Base-by-base conservation (phyloP, 1,284 basidiomycete species). In the Ganoderma leucocontextum region DNA sequence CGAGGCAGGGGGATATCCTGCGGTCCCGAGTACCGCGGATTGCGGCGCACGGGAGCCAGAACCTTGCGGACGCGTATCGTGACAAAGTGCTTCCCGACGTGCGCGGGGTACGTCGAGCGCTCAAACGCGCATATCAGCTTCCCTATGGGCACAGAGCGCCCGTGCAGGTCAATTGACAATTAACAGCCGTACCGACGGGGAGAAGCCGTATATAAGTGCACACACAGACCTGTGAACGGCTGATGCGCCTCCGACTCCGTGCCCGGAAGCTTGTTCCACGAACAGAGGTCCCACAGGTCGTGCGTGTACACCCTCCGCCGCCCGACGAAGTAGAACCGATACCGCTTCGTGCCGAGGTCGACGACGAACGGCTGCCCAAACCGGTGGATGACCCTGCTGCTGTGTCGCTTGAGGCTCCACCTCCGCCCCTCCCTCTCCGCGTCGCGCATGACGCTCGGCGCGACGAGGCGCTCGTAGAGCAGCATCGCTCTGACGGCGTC, bases 331-430 rank as follows among this genome's bases (percentile, higher is more conserved):
- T 55, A 55, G 52, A 55, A 55, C 29, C 29, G 4, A 15, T 8
- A 10, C 15, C 9, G 25, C 33, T 25, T 53, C 25, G 52, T 35
- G 29, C 52, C 33, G 25, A 55, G 52, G 52, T 55, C 52, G 52
- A 55, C 25, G 29, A 55, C 29, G 17, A 55, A 55, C 33, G 52
- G 52, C 52, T 55, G 52, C 13, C 52, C 52, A 29, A 55, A 55
- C 52, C 6, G 1, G 15, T 33, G 29, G 29, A 55, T 17, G 29
- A 35, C 52, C 52, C 52, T 29, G 52, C 52, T 55, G 15, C 52
- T 8, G 33, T 55, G 15, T 13, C 52, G 13, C 52, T 55, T 55
- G 52, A 55, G 25, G 52, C 4, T 15, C 52, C 52, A 55, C 52
- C 15, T 12, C 29, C 52, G 25, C 52, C 52, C 52, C 52, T 55